A percentile compares a stretch with the other conserved stretches of the same genome.
phyloP scores from a whole-genome alignment of 2,329 filamentous ascomycete genomes.

The Harringtonia aguacate region DNA sequence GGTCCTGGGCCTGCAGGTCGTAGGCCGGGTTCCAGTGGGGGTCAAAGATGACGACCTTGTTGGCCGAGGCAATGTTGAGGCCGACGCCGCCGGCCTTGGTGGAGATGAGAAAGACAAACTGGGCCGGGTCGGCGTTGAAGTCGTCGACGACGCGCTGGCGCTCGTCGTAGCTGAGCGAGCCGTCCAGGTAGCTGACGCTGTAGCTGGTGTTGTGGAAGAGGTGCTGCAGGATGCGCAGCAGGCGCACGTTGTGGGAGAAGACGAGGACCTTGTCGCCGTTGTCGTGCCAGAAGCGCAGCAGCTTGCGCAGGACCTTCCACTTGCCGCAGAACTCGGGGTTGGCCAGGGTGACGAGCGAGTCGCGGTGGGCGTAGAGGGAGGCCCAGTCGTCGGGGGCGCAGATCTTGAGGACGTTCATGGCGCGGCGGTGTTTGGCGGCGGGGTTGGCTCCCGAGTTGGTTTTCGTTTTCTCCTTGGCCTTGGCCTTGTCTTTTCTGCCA shows the following conservation, averaged over 20 bases:
- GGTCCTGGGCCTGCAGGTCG: conserved; percentile 90
- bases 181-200: conserved; percentile 84
- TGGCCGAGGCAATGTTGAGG: conserved; percentile 92
- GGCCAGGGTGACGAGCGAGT: conserved; percentile 69
- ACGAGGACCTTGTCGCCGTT: conserved; percentile 91
- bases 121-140: conserved; percentile 77
- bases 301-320: conserved; percentile 81
- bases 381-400: conserved; percentile 69
- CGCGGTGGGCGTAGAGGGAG: conserved; percentile 60
- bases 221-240: conserved; percentile 74
- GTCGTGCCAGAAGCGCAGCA: conserved; percentile 81
- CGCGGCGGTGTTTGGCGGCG: conserved; percentile 63
- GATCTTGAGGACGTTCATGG: conserved; percentile 60
- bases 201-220: conserved; percentile 84
- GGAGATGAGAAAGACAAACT: conserved; percentile 93
- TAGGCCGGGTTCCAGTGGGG: conserved; percentile 97
- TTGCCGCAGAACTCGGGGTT: conserved; percentile 93
- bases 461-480: neutral
- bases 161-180: conserved; percentile 72
- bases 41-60: conserved; percentile 95
- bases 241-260: conserved; percentile 82
- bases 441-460: neutral
- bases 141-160: conserved; percentile 74
- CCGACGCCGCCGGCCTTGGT: conserved; percentile 90
- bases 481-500: neutral